Evolutionary conservation across 139 green algal species (phyloP).

Genomic region (Edaphochlamys debaryana): DNA sequence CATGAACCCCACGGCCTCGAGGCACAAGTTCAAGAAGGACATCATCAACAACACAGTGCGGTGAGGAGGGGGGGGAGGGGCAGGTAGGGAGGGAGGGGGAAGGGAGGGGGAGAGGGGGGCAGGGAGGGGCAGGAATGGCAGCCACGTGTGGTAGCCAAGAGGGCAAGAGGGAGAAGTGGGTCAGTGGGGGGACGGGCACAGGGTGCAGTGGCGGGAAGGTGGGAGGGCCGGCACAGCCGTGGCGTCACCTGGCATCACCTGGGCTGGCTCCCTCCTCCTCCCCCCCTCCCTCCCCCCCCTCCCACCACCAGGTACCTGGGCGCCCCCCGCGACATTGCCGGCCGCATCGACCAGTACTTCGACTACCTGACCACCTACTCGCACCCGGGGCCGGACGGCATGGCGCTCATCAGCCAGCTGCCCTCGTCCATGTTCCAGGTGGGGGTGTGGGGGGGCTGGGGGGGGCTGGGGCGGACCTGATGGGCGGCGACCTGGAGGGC

Average conservation of each 20-base stretch:
- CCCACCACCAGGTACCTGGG: slow-evolving; percentile 56
- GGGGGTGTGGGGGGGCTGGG: background rate
- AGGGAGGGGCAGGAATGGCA: no score
- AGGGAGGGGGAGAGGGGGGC: no score
- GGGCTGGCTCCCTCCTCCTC: background rate
- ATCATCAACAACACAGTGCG: slow-evolving; percentile 68
- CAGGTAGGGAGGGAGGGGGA: no score
- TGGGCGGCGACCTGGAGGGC: background rate
- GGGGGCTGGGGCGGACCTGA: no score
- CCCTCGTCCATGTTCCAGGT: slow-evolving; percentile 59
- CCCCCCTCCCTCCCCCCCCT: no score
- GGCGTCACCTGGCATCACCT: background rate
- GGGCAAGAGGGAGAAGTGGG: no score
- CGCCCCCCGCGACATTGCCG: slow-evolving; percentile 36
- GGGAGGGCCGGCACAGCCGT: no score
- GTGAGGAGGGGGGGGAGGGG: slow-evolving; percentile 11
- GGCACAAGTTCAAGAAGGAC: slow-evolving; percentile 72
- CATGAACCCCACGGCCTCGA: slow-evolving; percentile 65
- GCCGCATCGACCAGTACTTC: slow-evolving; percentile 55
- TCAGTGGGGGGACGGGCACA: no score
- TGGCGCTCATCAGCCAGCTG: slow-evolving; percentile 63
- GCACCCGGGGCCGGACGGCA: slow-evolving; percentile 70
- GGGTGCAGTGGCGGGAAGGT: no score
- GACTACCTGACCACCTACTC: slow-evolving; percentile 58
- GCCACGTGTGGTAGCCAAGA: no score